Evolutionary conservation across 768 basidiomycete species (phyloP), one percentile per base, ranked within the genome.

Genomic region (Rhodotorula diobovata): DNA sequence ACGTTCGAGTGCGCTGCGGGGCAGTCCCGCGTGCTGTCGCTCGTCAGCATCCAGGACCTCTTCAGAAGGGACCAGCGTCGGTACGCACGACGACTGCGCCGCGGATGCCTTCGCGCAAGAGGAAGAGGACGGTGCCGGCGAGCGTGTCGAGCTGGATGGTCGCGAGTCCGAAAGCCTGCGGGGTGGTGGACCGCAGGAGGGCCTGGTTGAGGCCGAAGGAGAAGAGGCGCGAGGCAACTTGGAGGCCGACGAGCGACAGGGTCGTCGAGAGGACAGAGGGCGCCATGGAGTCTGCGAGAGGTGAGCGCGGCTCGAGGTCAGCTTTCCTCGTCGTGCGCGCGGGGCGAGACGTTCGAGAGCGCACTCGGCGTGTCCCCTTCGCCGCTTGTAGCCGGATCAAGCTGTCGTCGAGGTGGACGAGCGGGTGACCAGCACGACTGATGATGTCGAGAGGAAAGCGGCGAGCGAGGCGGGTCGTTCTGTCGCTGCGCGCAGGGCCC

Each of bases 111-210:
- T 99, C 96, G n/a, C 96, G 84, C 45, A 89, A 88, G 15, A 98
- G 84, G 80, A 98, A 97, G 55, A 98, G 83, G 76, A 94, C 90
- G 20, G 93, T 93, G 75, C 89, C 90, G 57, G 90, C 85, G 35
- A 98, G 78, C 37, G 97, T 86, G 79, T 98, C 96, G 80, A 98
- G 93, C 77, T 96, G 94, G 71, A 99, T 90, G 0, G 92, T 87
- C 25, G 91, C 93, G 1, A 90, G 93, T 18, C 95, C 84, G 78
- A 91, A 94, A 23, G 88, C 89, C 45, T 86, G 85, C 1, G 94
- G 93, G 0, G 91, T 88, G 4, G 89, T 88, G 39, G 93, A 83
- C 1, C 92, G 87, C 51, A 97, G 83, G 21, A 97, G 84, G 1
- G 86, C 85, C 80, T 96, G 94, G 81, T 98, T 98, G 35, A 99